phyloP scores from a whole-genome alignment of 331 rosid species.

The Malus hybrid region DNA sequence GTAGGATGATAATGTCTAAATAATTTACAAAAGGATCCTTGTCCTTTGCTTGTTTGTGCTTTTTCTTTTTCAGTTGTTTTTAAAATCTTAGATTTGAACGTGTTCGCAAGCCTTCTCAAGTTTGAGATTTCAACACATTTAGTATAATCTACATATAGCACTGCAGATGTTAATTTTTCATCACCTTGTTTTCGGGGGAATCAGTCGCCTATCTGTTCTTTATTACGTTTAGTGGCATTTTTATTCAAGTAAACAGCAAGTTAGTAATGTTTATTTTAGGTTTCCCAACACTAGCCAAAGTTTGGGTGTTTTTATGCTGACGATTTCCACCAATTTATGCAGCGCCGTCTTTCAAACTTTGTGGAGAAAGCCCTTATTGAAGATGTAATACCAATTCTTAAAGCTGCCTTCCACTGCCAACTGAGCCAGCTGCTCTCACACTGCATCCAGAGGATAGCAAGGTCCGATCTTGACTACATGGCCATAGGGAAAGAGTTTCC shows the following conservation, averaged over 20 bases:
- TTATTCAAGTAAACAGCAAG: neutral
- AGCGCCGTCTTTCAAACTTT: conserved; percentile 75
- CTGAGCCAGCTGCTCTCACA: conserved; percentile 48
- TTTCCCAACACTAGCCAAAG: neutral
- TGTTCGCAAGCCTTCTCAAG: neutral
- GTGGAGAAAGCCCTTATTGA: conserved; percentile 83
- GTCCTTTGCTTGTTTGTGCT: neutral
- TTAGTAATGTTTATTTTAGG: neutral
- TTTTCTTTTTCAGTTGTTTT: neutral
- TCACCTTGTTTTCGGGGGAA: no score
- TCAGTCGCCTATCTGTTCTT: neutral
- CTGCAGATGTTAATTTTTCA: no score
- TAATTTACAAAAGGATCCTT: neutral
- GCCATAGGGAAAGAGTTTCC: conserved; percentile 77
- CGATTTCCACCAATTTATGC: conserved; percentile 23
- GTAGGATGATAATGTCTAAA: neutral
- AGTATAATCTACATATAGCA: neutral
- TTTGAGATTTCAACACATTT: neutral
- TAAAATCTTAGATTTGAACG: neutral
- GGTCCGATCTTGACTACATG: conserved; percentile 54
- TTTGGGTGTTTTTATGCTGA: neutral
- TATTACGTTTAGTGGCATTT: neutral
- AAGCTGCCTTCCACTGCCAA: conserved; percentile 58
- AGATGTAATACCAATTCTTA: conserved; percentile 71
- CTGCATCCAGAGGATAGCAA: conserved; percentile 54